A percentile compares a stretch with the other conserved stretches of the same genome.
Evolutionary conservation across 768 basidiomycete species (phyloP).

Genomic region (Lenzites betulinus): DNA sequence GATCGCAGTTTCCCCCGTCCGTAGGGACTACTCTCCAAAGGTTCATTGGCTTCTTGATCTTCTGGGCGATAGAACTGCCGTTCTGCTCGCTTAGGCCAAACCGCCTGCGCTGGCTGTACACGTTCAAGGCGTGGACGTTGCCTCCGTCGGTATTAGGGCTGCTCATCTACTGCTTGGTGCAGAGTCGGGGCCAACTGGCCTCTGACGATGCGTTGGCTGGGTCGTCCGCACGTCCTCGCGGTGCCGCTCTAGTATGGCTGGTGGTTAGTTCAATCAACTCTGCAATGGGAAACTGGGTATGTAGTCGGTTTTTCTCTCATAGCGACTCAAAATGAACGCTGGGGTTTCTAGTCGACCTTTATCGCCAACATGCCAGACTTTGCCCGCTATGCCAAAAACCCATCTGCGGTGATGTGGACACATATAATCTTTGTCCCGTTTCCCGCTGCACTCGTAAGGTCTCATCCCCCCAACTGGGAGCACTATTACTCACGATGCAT

Average conservation of each 20-base stretch:
- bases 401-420: slow-evolving; percentile 20
- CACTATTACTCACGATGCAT: background rate
- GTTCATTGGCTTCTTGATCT: slow-evolving; percentile 22
- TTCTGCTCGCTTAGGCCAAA: slow-evolving; percentile 23
- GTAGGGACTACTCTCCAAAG: slow-evolving; percentile 22
- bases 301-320: background rate
- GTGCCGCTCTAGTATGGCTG: slow-evolving; percentile 19
- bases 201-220: slow-evolving; percentile 7
- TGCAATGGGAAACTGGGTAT: slow-evolving; percentile 24
- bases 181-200: slow-evolving; percentile 18
- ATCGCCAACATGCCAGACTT: slow-evolving; percentile 27
- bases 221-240: slow-evolving; percentile 7
- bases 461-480: background rate
- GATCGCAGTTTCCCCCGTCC: slow-evolving; percentile 14
- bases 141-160: slow-evolving; percentile 21
- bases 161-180: slow-evolving; percentile 23
- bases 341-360: slow-evolving; percentile 17
- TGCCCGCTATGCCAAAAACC: slow-evolving; percentile 19
- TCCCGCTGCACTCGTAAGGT: slow-evolving; percentile 19
- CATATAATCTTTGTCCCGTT: slow-evolving; percentile 26
- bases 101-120: slow-evolving; percentile 21
- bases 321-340: background rate
- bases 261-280: slow-evolving; percentile 23
- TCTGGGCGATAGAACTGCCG: slow-evolving; percentile 22
- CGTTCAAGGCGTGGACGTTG: slow-evolving; percentile 22